These are phyloP conservation scores for Leishmania mexicana DNA, from an alignment of 208 protist species.

Conservation along the genomic window DNA sequence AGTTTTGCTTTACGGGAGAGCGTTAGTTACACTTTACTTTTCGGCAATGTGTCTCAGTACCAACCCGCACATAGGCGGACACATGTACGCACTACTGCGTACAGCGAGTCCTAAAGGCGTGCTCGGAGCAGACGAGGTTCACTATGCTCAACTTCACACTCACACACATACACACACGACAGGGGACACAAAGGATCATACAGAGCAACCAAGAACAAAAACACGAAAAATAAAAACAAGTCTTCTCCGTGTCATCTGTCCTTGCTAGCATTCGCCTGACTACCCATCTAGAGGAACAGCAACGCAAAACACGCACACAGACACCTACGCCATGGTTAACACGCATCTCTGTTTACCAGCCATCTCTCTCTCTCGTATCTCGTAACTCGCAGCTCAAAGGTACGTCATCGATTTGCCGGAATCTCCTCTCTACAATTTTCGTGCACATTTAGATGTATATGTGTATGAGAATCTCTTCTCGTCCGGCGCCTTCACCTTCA, in stretches of 20 bases:
- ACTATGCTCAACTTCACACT: background rate
- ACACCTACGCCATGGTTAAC: background rate
- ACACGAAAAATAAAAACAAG: no score
- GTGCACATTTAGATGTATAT: background rate
- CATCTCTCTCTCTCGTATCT: background rate
- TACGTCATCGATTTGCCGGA: background rate
- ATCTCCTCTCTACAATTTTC: background rate
- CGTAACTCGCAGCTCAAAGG: background rate
- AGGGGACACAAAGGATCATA: no score
- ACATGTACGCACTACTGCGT: conserved; percentile 8
- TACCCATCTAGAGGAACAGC: background rate
- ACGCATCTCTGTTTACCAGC: background rate
- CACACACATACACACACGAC: background rate
- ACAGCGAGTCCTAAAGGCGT: conserved; percentile 6
- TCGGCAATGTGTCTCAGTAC: background rate
- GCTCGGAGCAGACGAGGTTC: background rate
- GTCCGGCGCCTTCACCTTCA: background rate
- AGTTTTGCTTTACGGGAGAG: background rate
- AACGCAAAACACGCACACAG: background rate
- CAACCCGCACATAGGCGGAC: background rate
- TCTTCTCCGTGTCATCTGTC: background rate
- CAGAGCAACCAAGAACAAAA: background rate
- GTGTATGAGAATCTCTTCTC: background rate
- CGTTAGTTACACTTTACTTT: conserved; percentile 7
- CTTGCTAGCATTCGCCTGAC: background rate